Evolutionary conservation across 805 yeast genomes (phyloP).

Genomic region (Candida nonsorbophila): DNA sequence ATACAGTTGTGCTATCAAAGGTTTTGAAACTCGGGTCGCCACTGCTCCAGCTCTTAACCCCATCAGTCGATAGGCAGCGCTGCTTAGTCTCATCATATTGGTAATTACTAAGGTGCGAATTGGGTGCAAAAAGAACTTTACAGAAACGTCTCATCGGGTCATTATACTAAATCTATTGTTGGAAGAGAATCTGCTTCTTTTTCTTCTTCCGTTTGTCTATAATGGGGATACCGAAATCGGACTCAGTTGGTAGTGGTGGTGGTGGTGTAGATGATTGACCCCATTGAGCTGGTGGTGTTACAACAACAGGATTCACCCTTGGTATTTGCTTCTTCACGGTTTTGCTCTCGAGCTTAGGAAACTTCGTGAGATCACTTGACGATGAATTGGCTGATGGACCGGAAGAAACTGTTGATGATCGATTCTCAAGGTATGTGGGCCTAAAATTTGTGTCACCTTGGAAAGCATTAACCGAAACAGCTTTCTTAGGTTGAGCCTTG

Average conservation of each 20-base stretch:
- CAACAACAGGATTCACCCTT: constrained; percentile 46
- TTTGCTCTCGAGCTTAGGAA: constrained; percentile 48
- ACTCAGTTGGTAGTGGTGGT: constrained; percentile 2
- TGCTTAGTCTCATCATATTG: too few relatives aligned
- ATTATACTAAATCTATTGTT: too few relatives aligned
- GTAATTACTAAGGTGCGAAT: too few relatives aligned
- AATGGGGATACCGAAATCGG: constrained; percentile 9
- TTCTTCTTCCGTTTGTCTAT: constrained; percentile 7
- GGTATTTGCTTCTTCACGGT: constrained; percentile 39
- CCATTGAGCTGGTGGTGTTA: constrained; percentile 15
- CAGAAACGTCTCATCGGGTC: too few relatives aligned
- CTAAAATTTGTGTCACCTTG: constrained; percentile 16
- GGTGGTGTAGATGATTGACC: constrained; percentile 7
- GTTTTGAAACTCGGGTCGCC: too few relatives aligned
- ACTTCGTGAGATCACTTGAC: constrained; percentile 19
- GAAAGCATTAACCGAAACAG: constrained; percentile 9
- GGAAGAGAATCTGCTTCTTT: constrained; percentile 4
- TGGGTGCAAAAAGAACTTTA: too few relatives aligned
- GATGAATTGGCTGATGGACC: constrained; percentile 15
- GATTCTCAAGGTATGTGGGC: constrained; percentile 27
- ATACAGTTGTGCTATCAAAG: too few relatives aligned
- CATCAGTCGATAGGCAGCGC: too few relatives aligned
- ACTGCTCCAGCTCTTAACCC: too few relatives aligned
- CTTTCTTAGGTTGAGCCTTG: constrained; percentile 7
- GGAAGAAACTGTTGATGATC: constrained; percentile 7